These are phyloP conservation scores for Candida ovalis DNA, from an alignment of 805 yeast species.

Conservation along the genomic window DNA sequence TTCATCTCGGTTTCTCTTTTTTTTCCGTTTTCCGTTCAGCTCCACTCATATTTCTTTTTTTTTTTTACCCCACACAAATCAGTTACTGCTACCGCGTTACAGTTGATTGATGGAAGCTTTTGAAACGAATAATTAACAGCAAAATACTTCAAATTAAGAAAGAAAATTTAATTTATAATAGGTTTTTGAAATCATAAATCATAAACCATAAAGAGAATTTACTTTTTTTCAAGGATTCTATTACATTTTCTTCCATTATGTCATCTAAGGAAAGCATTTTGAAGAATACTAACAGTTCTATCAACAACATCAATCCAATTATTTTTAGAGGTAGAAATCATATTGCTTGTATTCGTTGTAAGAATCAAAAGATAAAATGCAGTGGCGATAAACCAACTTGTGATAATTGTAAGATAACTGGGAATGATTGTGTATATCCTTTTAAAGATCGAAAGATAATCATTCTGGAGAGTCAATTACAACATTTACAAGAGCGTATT, in stretches of 20 bases:
- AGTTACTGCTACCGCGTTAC: too few species aligned
- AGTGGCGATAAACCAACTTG: conserved; percentile 37
- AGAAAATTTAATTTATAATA: too few species aligned
- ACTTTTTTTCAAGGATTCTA: too few species aligned
- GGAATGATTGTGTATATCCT: conserved; percentile 25
- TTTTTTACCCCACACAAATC: too few species aligned
- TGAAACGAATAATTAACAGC: too few species aligned
- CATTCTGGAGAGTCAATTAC: conserved; percentile 26
- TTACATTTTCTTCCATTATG: conserved; percentile 5
- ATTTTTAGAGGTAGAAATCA: conserved; percentile 28
- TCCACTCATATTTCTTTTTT: too few species aligned
- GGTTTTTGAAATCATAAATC: too few species aligned
- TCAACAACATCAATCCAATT: conserved; percentile 21
- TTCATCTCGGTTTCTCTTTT: too few species aligned
- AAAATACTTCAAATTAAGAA: too few species aligned
- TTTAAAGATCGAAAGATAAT: conserved; percentile 29
- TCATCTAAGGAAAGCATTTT: conserved; percentile 15
- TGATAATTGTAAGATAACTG: conserved; percentile 22
- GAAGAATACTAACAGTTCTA: conserved; percentile 6
- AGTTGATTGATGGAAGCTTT: too few species aligned
- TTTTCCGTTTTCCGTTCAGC: too few species aligned
- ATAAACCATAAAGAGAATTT: too few species aligned
- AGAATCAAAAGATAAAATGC: conserved; percentile 48
- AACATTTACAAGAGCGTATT: conserved; percentile 23
- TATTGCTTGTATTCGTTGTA: conserved; percentile 47